These are phyloP conservation scores for Basipetospora sp. DNA, from an alignment of 2,329 filamentous ascomycete species.

Conservation along the genomic window DNA sequence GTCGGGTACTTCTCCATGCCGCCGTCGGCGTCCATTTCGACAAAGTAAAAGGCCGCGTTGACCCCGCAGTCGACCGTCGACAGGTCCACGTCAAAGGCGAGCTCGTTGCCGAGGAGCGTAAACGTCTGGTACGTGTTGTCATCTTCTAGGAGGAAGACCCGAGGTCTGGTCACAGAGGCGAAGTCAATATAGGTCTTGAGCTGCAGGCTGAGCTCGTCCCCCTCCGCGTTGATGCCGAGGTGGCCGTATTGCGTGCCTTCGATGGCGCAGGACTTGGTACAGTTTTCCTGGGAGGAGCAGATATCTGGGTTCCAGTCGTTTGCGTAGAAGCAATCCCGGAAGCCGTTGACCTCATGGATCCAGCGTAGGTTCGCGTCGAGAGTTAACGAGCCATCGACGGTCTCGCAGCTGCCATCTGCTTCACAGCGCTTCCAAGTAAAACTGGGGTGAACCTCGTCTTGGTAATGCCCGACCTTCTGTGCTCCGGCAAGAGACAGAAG, in stretches of 20 bases:
- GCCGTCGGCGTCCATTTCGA: conserved; percentile 45
- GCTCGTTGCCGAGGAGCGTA: conserved; percentile 50
- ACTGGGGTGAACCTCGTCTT: conserved; percentile 26
- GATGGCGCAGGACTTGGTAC: conserved; percentile 29
- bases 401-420: conserved; percentile 24
- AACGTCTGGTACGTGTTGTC: conserved; percentile 51
- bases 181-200: conserved; percentile 38
- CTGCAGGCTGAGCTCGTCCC: conserved; percentile 31
- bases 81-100: conserved; percentile 59
- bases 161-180: conserved; percentile 23
- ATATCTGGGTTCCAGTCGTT: conserved; percentile 24
- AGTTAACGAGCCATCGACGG: conserved; percentile 28
- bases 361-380: conserved; percentile 41
- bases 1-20: conserved; percentile 33
- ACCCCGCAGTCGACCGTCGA: conserved; percentile 54
- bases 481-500: no score
- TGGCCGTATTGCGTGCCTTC: conserved; percentile 32
- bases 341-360: conserved; percentile 27
- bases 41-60: conserved; percentile 57
- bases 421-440: conserved; percentile 31
- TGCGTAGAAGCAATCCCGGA: conserved; percentile 33
- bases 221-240: conserved; percentile 32
- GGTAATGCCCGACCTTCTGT: conserved; percentile 25
- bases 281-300: conserved; percentile 24
- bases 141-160: conserved; percentile 49